Percentiles rank a stretch among this genome's conserved stretches.
Conservation (phyloP, 2,329 filamentous ascomycete species). For the Monilinia polystroma region DNA sequence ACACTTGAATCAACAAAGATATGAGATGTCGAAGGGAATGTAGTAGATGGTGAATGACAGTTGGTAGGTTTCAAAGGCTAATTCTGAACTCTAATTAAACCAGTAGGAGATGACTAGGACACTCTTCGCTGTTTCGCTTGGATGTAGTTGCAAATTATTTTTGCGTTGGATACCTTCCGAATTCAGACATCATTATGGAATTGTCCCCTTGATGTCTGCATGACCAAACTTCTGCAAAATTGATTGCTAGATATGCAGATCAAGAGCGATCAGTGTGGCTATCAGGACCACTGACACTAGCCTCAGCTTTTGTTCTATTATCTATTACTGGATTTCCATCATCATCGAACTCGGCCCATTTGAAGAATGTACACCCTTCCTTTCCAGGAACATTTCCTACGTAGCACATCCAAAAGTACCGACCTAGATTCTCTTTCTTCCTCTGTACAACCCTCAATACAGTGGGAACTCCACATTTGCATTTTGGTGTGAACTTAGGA, state of each 20-base stretch:
- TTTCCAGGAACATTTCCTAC: conserved; percentile 68
- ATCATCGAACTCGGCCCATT: conserved; percentile 84
- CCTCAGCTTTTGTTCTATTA: not conserved
- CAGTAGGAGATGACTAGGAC: not conserved
- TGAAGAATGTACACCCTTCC: conserved; percentile 72
- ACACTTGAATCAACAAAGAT: not conserved
- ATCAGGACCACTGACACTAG: not conserved
- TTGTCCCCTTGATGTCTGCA: too few relatives aligned
- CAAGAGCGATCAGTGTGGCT: not conserved
- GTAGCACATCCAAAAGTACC: conserved; percentile 95
- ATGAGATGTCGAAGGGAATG: not conserved
- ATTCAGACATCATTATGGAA: not conserved
- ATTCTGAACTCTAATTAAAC: not conserved
- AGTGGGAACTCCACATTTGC: conserved; percentile 67
- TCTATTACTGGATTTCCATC: conserved; percentile 76
- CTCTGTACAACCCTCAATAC: conserved; percentile 76
- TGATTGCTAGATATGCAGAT: not conserved
- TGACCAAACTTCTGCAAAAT: not conserved
- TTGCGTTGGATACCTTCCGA: not conserved
- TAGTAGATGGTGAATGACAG: not conserved
- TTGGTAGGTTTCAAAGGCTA: not conserved
- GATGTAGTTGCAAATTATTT: too few relatives aligned
- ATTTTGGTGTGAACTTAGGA: conserved; percentile 74
- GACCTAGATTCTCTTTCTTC: conserved; percentile 72
- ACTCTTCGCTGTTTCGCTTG: not conserved